phyloP scores from a whole-genome alignment of 371 early-diverging fungal species.

The Blakeslea trispora region DNA sequence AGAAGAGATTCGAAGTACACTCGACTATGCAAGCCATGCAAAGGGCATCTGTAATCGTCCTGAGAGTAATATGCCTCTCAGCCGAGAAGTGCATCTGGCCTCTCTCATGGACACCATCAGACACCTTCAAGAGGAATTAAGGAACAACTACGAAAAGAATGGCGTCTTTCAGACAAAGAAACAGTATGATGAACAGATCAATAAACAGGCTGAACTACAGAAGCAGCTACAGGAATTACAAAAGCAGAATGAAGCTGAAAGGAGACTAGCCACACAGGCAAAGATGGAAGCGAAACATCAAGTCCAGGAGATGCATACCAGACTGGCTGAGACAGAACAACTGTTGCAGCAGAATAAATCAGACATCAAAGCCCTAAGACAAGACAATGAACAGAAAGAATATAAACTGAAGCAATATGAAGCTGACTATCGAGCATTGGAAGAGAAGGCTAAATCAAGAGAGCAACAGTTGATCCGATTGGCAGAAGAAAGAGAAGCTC shows the following conservation, averaged over 20 bases:
- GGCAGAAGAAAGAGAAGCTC: background rate
- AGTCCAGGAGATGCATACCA: background rate
- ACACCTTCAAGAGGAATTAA: constrained; percentile 58
- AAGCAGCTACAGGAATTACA: background rate
- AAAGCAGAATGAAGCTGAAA: background rate
- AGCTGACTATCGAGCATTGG: background rate
- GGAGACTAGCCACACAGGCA: background rate
- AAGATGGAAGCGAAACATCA: background rate
- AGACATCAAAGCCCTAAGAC: background rate
- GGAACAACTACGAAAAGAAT: constrained; percentile 61
- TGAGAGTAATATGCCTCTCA: constrained; percentile 78
- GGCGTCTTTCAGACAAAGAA: constrained; percentile 73
- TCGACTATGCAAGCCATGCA: constrained; percentile 95
- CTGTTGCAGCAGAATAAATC: background rate
- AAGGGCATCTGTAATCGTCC: constrained; percentile 94
- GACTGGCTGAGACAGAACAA: background rate
- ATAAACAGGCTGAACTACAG: background rate
- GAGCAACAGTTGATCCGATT: background rate
- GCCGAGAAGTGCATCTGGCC: constrained; percentile 84
- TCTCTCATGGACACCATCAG: constrained; percentile 81
- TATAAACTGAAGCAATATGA: background rate
- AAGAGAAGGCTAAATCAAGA: background rate
- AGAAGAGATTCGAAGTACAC: constrained; percentile 91
- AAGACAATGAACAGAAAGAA: background rate
- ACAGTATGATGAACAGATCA: constrained; percentile 43